Percentiles rank a stretch among this genome's conserved stretches.
Conservation (phyloP, 768 basidiomycete genomes). For the Suillus subalutaceus region DNA sequence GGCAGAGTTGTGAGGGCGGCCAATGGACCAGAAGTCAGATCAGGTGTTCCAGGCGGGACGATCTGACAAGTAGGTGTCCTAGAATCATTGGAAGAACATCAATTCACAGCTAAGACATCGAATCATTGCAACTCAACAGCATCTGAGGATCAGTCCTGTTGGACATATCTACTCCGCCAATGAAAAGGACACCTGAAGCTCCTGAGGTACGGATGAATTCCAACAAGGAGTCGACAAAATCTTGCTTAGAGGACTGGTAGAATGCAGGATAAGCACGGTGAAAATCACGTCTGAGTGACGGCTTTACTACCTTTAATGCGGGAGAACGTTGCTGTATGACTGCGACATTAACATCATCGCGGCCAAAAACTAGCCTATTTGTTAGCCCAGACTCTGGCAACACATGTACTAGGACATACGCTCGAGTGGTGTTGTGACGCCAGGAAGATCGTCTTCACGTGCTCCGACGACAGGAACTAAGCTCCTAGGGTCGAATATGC, state of each 20-base stretch:
- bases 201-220: conserved; percentile 56
- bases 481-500: conserved; percentile 61
- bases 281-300: not conserved
- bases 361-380: conserved; percentile 63
- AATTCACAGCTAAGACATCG: not conserved
- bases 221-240: conserved; percentile 61
- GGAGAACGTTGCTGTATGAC: conserved; percentile 83
- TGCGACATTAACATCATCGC: conserved; percentile 48
- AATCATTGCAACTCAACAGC: conserved; percentile 48
- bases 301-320: conserved; percentile 61
- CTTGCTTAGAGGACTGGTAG: conserved; percentile 63
- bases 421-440: conserved; percentile 78
- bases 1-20: conserved; percentile 47
- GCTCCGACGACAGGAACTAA: conserved; percentile 74
- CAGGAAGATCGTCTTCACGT: conserved; percentile 60
- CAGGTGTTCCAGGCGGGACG: conserved; percentile 44
- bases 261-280: conserved; percentile 6
- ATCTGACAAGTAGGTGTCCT: conserved; percentile 73
- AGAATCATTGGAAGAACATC: conserved; percentile 2
- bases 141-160: conserved; percentile 80
- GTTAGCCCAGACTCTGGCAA: conserved; percentile 9
- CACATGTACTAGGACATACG: conserved; percentile 45
- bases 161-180: conserved; percentile 76
- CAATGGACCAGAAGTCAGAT: conserved; percentile 48
- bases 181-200: conserved; percentile 58